Evolutionary conservation across 805 yeast genomes (phyloP).

Genomic region (Zygosaccharomyces lentus): DNA sequence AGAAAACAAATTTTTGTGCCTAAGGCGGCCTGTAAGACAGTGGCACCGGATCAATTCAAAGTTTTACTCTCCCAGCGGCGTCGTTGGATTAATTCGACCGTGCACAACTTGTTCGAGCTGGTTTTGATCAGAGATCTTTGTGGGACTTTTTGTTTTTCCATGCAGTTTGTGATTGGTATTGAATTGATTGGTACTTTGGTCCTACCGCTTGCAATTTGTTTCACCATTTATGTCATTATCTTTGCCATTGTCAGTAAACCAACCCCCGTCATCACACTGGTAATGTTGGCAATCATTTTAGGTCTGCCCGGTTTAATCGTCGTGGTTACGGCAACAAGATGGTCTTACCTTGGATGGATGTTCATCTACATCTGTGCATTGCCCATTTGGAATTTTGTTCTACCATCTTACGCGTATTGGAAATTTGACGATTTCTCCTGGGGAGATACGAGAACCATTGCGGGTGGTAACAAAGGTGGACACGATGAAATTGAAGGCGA

Average conservation of each 20-base stretch:
- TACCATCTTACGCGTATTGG: conserved; percentile 88
- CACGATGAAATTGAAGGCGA: conserved; percentile 58
- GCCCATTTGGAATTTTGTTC: conserved; percentile 90
- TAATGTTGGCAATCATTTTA: conserved; percentile 69
- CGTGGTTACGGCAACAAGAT: conserved; percentile 71
- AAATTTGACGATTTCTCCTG: conserved; percentile 93
- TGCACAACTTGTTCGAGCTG: conserved; percentile 85
- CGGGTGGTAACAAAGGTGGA: conserved; percentile 51
- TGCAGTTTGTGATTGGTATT: conserved; percentile 85
- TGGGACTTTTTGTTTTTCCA: conserved; percentile 91
- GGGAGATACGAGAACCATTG: conserved; percentile 90
- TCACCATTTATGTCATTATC: conserved; percentile 75
- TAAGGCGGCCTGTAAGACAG: conserved; percentile 86
- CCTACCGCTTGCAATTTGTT: conserved; percentile 80
- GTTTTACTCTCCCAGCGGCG: conserved; percentile 88
- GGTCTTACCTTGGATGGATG: conserved; percentile 75
- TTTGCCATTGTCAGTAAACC: conserved; percentile 67
- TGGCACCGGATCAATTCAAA: conserved; percentile 77
- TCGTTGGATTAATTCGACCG: conserved; percentile 95
- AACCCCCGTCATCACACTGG: conserved; percentile 71
- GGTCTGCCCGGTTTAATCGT: conserved; percentile 84
- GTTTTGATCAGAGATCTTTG: conserved; percentile 80
- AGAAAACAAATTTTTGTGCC: conserved; percentile 83
- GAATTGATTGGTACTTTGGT: conserved; percentile 86
- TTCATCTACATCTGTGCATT: conserved; percentile 69